Conservation (phyloP, 768 basidiomycete species). For the Pleurotus djamor region DNA sequence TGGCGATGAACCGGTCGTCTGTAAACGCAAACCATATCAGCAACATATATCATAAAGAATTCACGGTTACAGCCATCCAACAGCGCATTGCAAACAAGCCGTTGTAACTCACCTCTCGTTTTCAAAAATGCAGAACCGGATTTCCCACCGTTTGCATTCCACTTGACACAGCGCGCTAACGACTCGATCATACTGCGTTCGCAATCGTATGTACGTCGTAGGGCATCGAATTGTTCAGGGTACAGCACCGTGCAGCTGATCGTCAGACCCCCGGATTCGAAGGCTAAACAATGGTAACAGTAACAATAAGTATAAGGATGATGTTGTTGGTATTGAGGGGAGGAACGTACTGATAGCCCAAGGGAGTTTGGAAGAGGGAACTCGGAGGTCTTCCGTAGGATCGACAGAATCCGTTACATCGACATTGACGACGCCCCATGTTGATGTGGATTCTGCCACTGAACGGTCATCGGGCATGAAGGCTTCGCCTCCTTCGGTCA, state of each 20-base stretch:
- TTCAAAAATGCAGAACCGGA: constrained; percentile 97
- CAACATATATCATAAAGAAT: no score
- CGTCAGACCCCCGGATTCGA: constrained; percentile 85
- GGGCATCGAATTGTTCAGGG: constrained; percentile 94
- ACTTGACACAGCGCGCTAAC: constrained; percentile 90
- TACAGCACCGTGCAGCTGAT: constrained; percentile 95
- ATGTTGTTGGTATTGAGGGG: background rate
- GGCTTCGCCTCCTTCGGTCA: constrained; percentile 68
- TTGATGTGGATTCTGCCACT: constrained; percentile 79
- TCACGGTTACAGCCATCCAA: no score
- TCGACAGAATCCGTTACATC: constrained; percentile 64
- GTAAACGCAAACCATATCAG: no score
- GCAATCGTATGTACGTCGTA: constrained; percentile 90
- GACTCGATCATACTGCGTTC: constrained; percentile 94
- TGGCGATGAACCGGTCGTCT: constrained; percentile 99
- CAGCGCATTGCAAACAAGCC: no score
- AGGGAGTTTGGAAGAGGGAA: constrained; percentile 75
- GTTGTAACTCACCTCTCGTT: constrained; percentile 94
- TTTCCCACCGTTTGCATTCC: constrained; percentile 94
- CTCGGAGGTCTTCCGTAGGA: constrained; percentile 73
- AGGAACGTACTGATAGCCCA: constrained; percentile 73
- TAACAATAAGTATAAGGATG: background rate
- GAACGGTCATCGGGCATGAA: constrained; percentile 94
- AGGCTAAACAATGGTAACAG: constrained; percentile 45
- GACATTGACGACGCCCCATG: constrained; percentile 90